Base-by-base conservation (phyloP, 1,284 basidiomycete genomes). In the Heterobasidion parviporum region DNA sequence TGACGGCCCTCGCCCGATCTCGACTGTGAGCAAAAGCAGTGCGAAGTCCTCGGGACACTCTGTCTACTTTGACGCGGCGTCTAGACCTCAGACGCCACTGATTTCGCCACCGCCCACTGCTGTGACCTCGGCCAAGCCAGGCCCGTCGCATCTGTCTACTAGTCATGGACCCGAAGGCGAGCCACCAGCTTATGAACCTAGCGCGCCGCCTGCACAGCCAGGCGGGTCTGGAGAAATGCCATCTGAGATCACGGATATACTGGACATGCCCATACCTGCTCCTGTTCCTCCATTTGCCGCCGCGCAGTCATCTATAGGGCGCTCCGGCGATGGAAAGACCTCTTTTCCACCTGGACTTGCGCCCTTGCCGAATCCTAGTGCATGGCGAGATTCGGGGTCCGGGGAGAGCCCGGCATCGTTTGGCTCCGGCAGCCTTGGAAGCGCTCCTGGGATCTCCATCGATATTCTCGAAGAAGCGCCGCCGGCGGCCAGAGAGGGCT, bases 391-490 rank as follows among this genome's bases (percentile, higher is more conserved):
- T 35, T 75, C 72, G 14, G 72, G 65, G 32, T 68, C 35, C 10
- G 35, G 15, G 1, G 50, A 70, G 33, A 61, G 59, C 43, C 62
- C 63, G 4, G 62, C 55, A 2, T 56, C 60, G 18, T 68, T 68
- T 7, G 65, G 61, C 8, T 56, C 59, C 46, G 63, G 64, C 50
- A 34, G 26, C 18, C 35, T 52, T 50, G 49, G 62, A 61, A 38
- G 15, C 15, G 64, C 3, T 4, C 38, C 70, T 18, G 72, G 68
- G 0, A 70, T 81, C 54, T 68, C 73, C 3, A 75, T 82, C 20
- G 83, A 87, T 62, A 64, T 85, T 6, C 68, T 85, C 10, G 85
- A 87, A 57, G 82, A 85, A 36, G 81, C 74, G 32, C 85, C 85
- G 6, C 85, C 85, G 1, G 63, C 63, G 54, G 79, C 85, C 34